A percentile compares a stretch with the other conserved stretches of the same genome.
Evolutionary conservation across 495 filamentous ascomycete genomes (phyloP).

Genomic region (Clavariopsis aquatica): DNA sequence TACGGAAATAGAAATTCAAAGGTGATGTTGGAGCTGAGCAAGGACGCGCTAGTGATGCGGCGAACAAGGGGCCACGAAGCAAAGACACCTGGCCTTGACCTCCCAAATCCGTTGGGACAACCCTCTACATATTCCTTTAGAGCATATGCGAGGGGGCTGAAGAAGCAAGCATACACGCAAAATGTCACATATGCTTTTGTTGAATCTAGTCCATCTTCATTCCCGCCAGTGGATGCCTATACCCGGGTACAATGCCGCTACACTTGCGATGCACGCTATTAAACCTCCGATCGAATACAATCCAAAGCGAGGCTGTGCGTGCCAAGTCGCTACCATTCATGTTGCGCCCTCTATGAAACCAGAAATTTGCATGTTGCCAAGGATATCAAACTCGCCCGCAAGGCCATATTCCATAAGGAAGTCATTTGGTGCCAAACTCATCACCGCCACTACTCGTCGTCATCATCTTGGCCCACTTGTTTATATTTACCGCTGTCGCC

Average conservation of each 20-base stretch:
- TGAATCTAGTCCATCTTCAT: too few species aligned
- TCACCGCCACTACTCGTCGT: slow-evolving; percentile 32
- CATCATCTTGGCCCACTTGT: slow-evolving; percentile 65
- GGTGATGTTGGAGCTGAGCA: slow-evolving; percentile 14
- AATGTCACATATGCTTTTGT: too few species aligned
- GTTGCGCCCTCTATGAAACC: slow-evolving; percentile 22
- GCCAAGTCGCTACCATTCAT: slow-evolving; percentile 7
- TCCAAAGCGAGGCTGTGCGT: neutral
- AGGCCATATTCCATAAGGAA: neutral
- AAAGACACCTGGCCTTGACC: slow-evolving; percentile 5
- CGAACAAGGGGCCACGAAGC: slow-evolving; percentile 1
- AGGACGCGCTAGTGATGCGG: neutral
- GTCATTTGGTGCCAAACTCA: neutral
- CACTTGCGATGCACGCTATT: neutral
- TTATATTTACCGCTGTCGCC: slow-evolving; percentile 61
- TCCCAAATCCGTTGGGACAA: neutral
- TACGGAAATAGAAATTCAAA: slow-evolving; percentile 30
- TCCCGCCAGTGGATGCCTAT: too few species aligned
- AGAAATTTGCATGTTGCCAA: slow-evolving; percentile 8
- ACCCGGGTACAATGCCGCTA: slow-evolving; percentile 3
- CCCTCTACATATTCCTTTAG: neutral
- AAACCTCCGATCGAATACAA: slow-evolving; percentile 16
- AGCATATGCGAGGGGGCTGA: too few species aligned
- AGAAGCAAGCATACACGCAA: too few species aligned
- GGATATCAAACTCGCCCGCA: slow-evolving; percentile 16